Base-by-base conservation (phyloP, 441 rosid genomes). In the Isatis lusitanica region DNA sequence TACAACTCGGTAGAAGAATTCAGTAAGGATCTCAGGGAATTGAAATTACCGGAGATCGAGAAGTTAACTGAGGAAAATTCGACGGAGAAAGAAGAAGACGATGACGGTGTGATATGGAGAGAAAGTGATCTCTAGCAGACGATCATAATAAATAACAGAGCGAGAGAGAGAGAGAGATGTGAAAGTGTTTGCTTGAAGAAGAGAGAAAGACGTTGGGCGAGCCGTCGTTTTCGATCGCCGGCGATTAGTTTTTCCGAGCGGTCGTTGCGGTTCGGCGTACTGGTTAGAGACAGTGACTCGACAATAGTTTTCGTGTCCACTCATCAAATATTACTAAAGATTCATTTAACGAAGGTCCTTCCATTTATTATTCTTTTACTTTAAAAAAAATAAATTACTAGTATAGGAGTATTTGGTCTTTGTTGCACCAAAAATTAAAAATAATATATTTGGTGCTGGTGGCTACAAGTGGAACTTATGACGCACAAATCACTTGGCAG, bases 181-280 rank as follows among this genome's bases (percentile, higher is more conserved):
- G 63, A 26, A 42, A 60, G 40, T 17, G 69, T 77, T 73, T 68
- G 81, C 81, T 78, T 78, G 67, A 68, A 78, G 74, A 78, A 55
- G 70, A 62, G 74, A 73, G 56, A 73, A 73, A 30, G 21, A 44
- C 2, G 71, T 72, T 16, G 17, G 81, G 57, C 39, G 46, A 55
- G 42, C 6, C 16, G 81, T 78, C 78, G 71, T 73, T 78, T 44
- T 78, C 78, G 21, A 68, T 78, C 74, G 66, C 67, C 78, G 78
- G 74, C 65, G 70, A 72, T 36, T 71, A 7, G 12, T 55, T 53
- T 15, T 36, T 30, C 56, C 56, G 56, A 51, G 30, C 55, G 59
- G 56, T 57, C n/a, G 66, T 58, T 70, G 74, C 5, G 57, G 28
- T 69, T 43, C 5, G 50, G 71, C 69, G 56, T 65, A 33, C 71